A percentile compares a stretch with the other conserved stretches of the same genome.
Evolutionary conservation across 2,329 filamentous ascomycete genomes (phyloP).

Genomic region (Claviceps sorghi): DNA sequence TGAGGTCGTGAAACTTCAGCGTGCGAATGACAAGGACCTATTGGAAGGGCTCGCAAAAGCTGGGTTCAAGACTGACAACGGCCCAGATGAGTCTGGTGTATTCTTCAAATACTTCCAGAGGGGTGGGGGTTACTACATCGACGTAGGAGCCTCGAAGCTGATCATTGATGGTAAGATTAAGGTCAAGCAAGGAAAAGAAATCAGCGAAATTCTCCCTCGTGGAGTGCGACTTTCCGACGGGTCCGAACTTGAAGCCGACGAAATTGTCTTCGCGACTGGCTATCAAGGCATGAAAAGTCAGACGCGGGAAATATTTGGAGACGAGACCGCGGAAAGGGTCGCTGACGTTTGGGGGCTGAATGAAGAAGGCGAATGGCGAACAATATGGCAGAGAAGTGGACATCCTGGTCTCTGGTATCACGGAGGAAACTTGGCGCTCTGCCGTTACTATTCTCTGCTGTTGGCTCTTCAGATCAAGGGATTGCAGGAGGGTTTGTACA

Average conservation of each 20-base stretch:
- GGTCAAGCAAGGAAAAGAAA: constrained; percentile 43
- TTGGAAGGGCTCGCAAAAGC: constrained; percentile 33
- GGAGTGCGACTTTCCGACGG: constrained; percentile 39
- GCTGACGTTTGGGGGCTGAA: constrained; percentile 50
- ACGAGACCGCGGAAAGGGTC: constrained; percentile 42
- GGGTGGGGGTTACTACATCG: constrained; percentile 57
- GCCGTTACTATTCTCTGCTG: constrained; percentile 43
- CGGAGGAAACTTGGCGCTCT: constrained; percentile 49
- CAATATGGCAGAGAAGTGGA: constrained; percentile 44
- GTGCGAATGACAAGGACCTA: constrained; percentile 22
- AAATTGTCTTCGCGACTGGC: constrained; percentile 49
- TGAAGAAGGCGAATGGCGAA: constrained; percentile 38
- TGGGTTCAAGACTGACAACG: constrained; percentile 47
- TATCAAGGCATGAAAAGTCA: constrained; percentile 56
- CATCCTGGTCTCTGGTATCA: constrained; percentile 54
- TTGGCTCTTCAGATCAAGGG: constrained; percentile 39
- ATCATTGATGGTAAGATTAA: constrained; percentile 51
- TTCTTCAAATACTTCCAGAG: constrained; percentile 49
- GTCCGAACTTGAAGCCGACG: constrained; percentile 40
- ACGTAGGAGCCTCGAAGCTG: constrained; percentile 48
- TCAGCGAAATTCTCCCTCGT: constrained; percentile 32
- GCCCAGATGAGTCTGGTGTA: constrained; percentile 41
- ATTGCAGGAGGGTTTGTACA: constrained; percentile 22
- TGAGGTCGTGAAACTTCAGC: constrained; percentile 21
- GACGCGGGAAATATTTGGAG: constrained; percentile 46